Percentiles rank a stretch among this genome's conserved stretches.
These are phyloP conservation scores for Westerdykella ornata DNA, from an alignment of 2,329 filamentous ascomycete genomes.

Conservation along the genomic window DNA sequence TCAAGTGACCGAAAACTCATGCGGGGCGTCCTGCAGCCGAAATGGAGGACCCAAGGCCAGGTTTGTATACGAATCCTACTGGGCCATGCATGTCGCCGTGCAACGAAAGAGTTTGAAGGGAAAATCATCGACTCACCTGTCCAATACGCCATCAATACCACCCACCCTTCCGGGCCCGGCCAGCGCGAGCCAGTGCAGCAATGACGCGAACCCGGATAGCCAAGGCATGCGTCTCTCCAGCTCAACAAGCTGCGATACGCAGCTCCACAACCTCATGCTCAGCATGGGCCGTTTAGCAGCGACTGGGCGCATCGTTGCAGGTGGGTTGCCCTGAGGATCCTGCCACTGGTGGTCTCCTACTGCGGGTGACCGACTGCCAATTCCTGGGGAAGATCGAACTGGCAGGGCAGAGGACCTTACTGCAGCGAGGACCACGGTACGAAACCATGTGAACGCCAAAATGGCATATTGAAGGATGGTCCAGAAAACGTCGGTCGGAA, in stretches of 20 bases:
- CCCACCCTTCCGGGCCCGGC: constrained; percentile 70
- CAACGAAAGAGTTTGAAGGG: constrained; percentile 28
- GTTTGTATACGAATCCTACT: background rate
- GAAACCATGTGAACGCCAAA: constrained; percentile 54
- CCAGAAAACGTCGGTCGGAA: constrained; percentile 45
- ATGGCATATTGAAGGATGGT: constrained; percentile 47
- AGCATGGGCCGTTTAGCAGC: constrained; percentile 57
- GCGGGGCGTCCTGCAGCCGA: constrained; percentile 41
- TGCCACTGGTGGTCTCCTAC: constrained; percentile 30
- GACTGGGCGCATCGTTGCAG: constrained; percentile 28
- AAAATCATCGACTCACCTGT: constrained; percentile 66
- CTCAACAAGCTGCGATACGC: constrained; percentile 65
- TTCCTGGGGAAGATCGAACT: constrained; percentile 40
- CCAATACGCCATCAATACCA: constrained; percentile 67
- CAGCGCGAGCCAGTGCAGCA: constrained; percentile 68
- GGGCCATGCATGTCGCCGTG: constrained; percentile 16
- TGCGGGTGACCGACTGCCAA: constrained; percentile 25
- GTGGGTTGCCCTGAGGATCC: constrained; percentile 21
- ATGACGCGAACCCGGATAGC: constrained; percentile 67
- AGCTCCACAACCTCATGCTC: constrained; percentile 70
- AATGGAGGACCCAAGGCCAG: constrained; percentile 1
- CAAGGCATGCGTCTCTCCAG: constrained; percentile 82
- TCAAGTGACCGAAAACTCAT: constrained; percentile 58
- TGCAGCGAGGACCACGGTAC: constrained; percentile 58
- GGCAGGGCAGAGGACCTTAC: constrained; percentile 62